phyloP scores from a whole-genome alignment of 306 rosid species.

The Herpetospermum pedunculosum region DNA sequence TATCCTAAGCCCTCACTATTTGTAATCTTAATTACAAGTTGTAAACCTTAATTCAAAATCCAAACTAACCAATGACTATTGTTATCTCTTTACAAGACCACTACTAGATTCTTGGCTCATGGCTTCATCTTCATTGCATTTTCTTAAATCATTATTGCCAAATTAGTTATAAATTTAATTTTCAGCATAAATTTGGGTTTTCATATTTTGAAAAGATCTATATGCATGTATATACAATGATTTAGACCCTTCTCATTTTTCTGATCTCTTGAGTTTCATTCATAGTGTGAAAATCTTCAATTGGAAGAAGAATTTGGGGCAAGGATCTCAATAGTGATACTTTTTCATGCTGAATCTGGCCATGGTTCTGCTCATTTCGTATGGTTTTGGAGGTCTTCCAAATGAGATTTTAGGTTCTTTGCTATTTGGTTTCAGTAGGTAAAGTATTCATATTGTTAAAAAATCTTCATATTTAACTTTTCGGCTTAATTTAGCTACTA shows the following conservation, averaged over 20 bases:
- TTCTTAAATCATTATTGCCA: background rate
- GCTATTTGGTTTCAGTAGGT: background rate
- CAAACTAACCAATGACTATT: background rate
- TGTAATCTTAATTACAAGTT: background rate
- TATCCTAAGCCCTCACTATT: background rate
- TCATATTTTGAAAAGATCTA: background rate
- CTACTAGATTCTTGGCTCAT: background rate
- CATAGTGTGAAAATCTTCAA: background rate
- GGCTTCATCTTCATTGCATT: background rate
- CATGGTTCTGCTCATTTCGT: background rate
- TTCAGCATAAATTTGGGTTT: background rate
- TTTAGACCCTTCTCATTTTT: background rate
- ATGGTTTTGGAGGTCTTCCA: background rate
- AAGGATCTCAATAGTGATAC: background rate
- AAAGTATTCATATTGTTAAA: background rate
- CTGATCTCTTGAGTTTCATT: background rate
- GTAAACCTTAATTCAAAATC: too few relatives aligned
- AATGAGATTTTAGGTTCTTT: background rate
- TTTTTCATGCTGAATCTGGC: background rate
- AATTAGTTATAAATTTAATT: background rate
- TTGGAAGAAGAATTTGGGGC: background rate
- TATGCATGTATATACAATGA: background rate
- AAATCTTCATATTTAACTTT: background rate
- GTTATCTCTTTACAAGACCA: background rate
- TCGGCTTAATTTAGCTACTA: background rate